These are phyloP conservation scores for Kodamaea leandrae DNA, from an alignment of 805 yeast species.

Conservation along the genomic window DNA sequence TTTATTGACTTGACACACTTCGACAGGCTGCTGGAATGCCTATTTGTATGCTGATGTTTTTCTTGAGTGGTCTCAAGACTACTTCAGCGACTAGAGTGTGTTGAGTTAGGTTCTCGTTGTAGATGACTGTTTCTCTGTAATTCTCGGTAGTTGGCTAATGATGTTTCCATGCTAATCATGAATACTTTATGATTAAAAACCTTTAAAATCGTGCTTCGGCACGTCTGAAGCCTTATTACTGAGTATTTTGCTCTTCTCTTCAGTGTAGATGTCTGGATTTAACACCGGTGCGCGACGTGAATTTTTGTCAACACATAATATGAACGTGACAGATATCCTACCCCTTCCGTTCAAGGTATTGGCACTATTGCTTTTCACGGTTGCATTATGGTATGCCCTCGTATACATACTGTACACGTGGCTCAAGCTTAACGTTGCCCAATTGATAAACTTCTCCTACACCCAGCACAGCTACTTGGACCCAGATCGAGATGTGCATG, in stretches of 20 bases:
- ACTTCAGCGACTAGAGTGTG: not conserved
- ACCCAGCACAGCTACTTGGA: slow-evolving; percentile 35
- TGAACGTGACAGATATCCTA: slow-evolving; percentile 19
- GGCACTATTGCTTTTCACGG: slow-evolving; percentile 47
- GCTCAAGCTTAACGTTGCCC: slow-evolving; percentile 44
- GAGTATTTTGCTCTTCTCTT: not conserved
- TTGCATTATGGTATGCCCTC: slow-evolving; percentile 53
- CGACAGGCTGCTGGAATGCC: too few species aligned
- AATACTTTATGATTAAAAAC: slow-evolving; percentile 42
- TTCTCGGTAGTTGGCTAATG: slow-evolving; percentile 37
- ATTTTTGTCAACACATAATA: not conserved
- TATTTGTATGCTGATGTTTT: not conserved
- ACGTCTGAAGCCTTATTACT: slow-evolving; percentile 35
- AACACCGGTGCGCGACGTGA: not conserved
- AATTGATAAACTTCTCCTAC: slow-evolving; percentile 42
- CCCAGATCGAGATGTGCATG: slow-evolving; percentile 17
- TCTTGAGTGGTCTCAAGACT: slow-evolving; percentile 1
- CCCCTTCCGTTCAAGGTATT: slow-evolving; percentile 48
- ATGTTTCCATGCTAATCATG: slow-evolving; percentile 67
- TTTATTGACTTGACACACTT: not conserved
- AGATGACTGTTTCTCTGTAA: slow-evolving; percentile 3
- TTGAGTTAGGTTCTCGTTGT: not conserved
- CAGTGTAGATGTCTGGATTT: not conserved
- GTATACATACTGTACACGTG: slow-evolving; percentile 36
- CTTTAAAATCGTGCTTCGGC: slow-evolving; percentile 28